Conservation (phyloP, 108 stramenopile genomes). For the Seminavis robusta region DNA sequence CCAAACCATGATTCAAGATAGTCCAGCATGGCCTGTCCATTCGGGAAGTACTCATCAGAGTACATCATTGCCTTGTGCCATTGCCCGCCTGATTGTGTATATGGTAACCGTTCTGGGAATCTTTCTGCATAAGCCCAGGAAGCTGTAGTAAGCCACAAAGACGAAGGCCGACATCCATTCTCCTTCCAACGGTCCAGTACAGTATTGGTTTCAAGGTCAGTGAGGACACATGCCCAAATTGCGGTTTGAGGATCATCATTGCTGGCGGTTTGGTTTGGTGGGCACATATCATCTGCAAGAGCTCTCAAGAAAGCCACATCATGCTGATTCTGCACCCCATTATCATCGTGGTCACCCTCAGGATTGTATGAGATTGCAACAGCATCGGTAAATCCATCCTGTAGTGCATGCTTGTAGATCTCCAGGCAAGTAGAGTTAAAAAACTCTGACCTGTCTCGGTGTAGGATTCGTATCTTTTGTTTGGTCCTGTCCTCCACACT, state of each 20-base stretch:
- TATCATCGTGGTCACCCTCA: constrained; percentile 19
- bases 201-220: constrained; percentile 27
- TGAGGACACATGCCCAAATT: constrained; percentile 32
- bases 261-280: neutral
- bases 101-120: constrained; percentile 21
- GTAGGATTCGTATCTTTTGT: constrained; percentile 29
- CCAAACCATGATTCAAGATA: constrained; percentile 11
- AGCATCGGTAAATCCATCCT: constrained; percentile 23
- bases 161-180: constrained; percentile 33
- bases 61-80: constrained; percentile 45
- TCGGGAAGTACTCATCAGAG: constrained; percentile 32
- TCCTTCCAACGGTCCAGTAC: constrained; percentile 21
- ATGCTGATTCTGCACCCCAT: constrained; percentile 21
- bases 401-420: constrained; percentile 7
- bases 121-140: constrained; percentile 38
- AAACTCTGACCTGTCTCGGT: constrained; percentile 34
- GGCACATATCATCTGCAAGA: neutral
- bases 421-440: constrained; percentile 40
- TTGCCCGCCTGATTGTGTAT: constrained; percentile 44
- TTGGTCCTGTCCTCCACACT: neutral
- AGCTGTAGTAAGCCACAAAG: constrained; percentile 38
- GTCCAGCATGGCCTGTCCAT: constrained; percentile 26
- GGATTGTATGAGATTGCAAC: constrained; percentile 29
- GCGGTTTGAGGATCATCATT: constrained; percentile 20
- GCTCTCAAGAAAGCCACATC: constrained; percentile 25